Evolutionary conservation across 2,329 filamentous ascomycete species (phyloP), one percentile per base, ranked within the genome.

Genomic region (Xylaria sp.): DNA sequence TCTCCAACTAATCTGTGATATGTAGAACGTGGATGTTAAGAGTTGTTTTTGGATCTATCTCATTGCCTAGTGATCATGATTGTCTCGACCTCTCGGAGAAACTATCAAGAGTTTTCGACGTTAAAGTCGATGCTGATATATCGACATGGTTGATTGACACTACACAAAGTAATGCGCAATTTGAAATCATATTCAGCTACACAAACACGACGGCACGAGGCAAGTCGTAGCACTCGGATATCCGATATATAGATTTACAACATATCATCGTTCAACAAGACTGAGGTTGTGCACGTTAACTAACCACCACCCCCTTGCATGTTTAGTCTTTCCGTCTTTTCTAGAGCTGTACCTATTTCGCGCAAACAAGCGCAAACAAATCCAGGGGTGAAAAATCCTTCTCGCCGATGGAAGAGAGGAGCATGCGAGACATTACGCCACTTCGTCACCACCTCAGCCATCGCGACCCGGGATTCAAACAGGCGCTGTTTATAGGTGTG

Each of bases 381-480:
- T 9, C 5, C 22, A 20, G 7, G 22, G 10, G 25, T 27, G 53
- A 13, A n/a, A 50, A 10, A 25, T 31, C 42, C 2, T 25, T 39
- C 47, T 7, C 6, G 29, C 11, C 22, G 51, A 15, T 25, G 36
- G 25, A 27, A 25, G 36, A 39, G n/a, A 36, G 9, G 17, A 27
- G 15, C 11, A 36, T 11, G 6, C 4, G 10, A 55, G 53, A 42
- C 33, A 31, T 25, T 27, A 27, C 45, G 13, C 22, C 49, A 55
- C 47, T 56, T 55, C 57, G 31, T 65, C 50, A 65, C 39, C 49
- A 38, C 17, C 15, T 60, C 47, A 42, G 39, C 49, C 22, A 33
- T 50, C 44, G 44, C 6, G 31, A 22, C 22, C 15, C 10, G 31
- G 20, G 15, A n/a, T n/a, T 15, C n/a, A 6, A n/a, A 31, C 15